These are phyloP conservation scores for Cercophora scortea DNA, from an alignment of 495 filamentous ascomycete genomes.

Conservation along the genomic window DNA sequence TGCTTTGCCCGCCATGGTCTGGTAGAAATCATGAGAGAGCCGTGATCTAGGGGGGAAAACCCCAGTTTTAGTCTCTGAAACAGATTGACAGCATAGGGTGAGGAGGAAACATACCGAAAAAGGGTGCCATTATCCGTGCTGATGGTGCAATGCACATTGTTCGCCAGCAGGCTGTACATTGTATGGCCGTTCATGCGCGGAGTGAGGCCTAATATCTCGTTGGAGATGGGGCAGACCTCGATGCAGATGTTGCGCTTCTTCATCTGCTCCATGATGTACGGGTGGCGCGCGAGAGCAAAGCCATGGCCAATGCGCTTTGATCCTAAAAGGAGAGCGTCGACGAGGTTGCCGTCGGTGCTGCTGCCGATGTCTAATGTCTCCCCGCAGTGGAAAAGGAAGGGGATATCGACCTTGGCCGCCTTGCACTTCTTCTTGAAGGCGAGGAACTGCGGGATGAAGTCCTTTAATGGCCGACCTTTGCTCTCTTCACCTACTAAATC, in stretches of 20 bases:
- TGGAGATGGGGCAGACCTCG: conserved; percentile 86
- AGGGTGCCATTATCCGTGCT: conserved; percentile 50
- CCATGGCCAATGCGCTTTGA: conserved; percentile 86
- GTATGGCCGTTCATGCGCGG: conserved; percentile 38
- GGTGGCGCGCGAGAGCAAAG: conserved; percentile 83
- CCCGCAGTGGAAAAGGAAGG: conserved; percentile 91
- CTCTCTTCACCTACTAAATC: conserved; percentile 87
- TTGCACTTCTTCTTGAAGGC: conserved; percentile 71
- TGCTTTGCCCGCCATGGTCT: conserved; percentile 43
- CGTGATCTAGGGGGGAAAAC: conserved; percentile 32
- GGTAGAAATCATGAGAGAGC: conserved; percentile 51
- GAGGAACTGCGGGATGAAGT: conserved; percentile 69
- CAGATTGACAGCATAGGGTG: background rate
- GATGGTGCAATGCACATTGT: conserved; percentile 45
- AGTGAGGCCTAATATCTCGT: conserved; percentile 61
- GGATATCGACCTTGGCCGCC: conserved; percentile 66
- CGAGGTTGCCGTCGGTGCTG: conserved; percentile 74
- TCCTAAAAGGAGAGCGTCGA: conserved; percentile 78
- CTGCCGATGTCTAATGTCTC: conserved; percentile 75
- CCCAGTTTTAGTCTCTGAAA: background rate
- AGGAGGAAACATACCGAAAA: conserved; percentile 32
- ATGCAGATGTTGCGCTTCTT: conserved; percentile 75
- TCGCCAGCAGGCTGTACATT: conserved; percentile 43
- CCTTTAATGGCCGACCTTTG: conserved; percentile 56
- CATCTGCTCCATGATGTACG: conserved; percentile 71